Base-by-base conservation (phyloP, 2,329 filamentous ascomycete species). In the Fonsecaea multimorphosa region DNA sequence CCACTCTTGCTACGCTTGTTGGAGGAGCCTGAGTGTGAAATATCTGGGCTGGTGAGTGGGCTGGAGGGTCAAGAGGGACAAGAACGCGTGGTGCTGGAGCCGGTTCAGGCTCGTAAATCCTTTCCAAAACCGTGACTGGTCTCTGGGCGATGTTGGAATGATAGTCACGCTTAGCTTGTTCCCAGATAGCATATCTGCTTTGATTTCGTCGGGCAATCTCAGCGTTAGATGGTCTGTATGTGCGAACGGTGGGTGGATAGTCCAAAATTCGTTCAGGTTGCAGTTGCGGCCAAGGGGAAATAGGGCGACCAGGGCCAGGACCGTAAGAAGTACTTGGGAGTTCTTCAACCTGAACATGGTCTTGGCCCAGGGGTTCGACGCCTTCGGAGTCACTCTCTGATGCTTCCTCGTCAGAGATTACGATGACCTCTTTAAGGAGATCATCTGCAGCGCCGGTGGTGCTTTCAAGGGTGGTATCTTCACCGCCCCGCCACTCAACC, bases 351-450 rank as follows among this genome's bases (percentile, higher is more conserved):
- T 77, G 81, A 22, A 74, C 72, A 67, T 79, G 76, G 52, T 76
- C 76, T 44, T 76, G 73, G 58, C 58, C 66, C 52, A 72, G 58
- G 54, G 66, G 68, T 31, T 71, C 61, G 8, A 70, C 68, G 34
- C 72, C 69, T 57, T 77, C 78, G 58, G 80, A 75, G 61, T 80
- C 79, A 29, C 74, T 74, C 51, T 80, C 78, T 58, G 78, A 78
- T 51, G 86, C 84, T 60, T 87, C 85, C 70, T 87, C 85, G 72
- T 87, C 85, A 60, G 86, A 86, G 62, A 89, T 84, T 60, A 88
- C 83, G 70, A 89, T 87, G 64, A 87, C 84, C 74, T 89, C 87
- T 57, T 85, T 83, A 60, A 89, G 85, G 32, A 87, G 84, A 70
- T 88, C 86, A 72, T 88, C 86, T 24, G 88, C 78, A 59, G 85